phyloP scores from a whole-genome alignment of 306 rosid genomes.

The Sesbania bispinosa region DNA sequence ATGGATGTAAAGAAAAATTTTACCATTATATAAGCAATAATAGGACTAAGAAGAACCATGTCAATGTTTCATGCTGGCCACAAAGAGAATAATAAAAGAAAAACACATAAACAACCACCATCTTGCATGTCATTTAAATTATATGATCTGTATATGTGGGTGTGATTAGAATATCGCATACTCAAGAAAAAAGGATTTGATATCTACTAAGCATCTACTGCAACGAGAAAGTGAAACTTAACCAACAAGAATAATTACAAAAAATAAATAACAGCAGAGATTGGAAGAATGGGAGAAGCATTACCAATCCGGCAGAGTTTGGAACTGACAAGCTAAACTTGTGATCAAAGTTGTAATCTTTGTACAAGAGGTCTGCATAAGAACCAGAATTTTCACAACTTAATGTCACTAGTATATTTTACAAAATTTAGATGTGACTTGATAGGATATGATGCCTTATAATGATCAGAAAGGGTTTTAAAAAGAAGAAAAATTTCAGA shows the following conservation, averaged over 20 bases:
- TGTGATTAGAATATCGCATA: not conserved
- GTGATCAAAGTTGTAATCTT: conserved; percentile 82
- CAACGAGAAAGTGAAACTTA: not conserved
- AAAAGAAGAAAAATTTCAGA: not conserved
- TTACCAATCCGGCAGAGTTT: conserved; percentile 78
- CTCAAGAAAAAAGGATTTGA: not conserved
- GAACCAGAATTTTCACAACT: not conserved
- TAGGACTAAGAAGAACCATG: not conserved
- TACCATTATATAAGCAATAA: not conserved
- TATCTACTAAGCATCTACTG: not conserved
- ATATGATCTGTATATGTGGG: not conserved
- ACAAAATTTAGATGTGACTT: conserved; percentile 2
- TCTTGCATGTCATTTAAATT: not conserved
- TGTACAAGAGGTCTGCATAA: conserved; percentile 76
- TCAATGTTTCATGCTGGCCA: not conserved
- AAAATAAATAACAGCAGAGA: not conserved
- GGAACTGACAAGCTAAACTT: conserved; percentile 71
- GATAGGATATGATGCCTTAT: not conserved
- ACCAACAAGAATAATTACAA: not conserved
- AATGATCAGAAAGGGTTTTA: not conserved
- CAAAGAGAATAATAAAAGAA: not conserved
- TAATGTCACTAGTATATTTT: not conserved
- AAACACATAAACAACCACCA: not conserved
- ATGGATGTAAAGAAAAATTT: not conserved
- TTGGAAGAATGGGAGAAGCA: conserved; percentile 4